Evolutionary conservation across 108 stramenopile species (phyloP), one percentile per base, ranked within the genome.

Genomic region (Fragilaria crotonensis): DNA sequence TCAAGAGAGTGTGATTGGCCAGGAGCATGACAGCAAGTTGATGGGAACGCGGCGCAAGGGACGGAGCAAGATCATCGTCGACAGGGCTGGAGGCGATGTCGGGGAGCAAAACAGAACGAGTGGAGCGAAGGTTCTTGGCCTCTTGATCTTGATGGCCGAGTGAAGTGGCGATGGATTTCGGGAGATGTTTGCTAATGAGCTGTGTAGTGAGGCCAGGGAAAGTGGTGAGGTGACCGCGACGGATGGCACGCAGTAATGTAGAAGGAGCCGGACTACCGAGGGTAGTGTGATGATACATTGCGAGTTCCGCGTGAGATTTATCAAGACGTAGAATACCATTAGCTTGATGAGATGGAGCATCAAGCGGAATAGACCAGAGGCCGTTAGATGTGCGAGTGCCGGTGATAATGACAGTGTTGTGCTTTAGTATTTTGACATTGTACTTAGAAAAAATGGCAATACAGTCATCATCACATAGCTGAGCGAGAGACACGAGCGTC

Each of bases 71-170:
- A 14, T 41, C 36, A 41, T 7, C 7, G 14, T 41, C 36, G 14
- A 14, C n/a, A n/a, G n/a, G 36, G 36, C 14, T 41, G 36, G 36
- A 41, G 36, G 7, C 36, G 14, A 14, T 11, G 7, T 41, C 36
- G 14, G 36, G 36, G 7, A 14, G 7, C 11, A 14, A 41, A 7
- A 41, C 11, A 11, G 36, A 41, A 14, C 36, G 36, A 11, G 67
- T 74, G 48, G 57, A 63, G 1, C 57, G 53, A 2, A 51, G 3
- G 51, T 55, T 59, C 30, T 62, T 14, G 7, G 52, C 23, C 0
- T 2, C 27, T 45, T 69, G 68, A 18, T 66, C 56, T 21, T 68
- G 45, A 47, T 78, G 71, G 28, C 71, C 77, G 26, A 49, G 64
- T 28, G 21, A n/a, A 7, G 25, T 67, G 18, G 72, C 56, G 29